Percentiles rank a stretch among this genome's conserved stretches.
phyloP scores from a whole-genome alignment of 768 basidiomycete genomes.

The Lentinula sp. region DNA sequence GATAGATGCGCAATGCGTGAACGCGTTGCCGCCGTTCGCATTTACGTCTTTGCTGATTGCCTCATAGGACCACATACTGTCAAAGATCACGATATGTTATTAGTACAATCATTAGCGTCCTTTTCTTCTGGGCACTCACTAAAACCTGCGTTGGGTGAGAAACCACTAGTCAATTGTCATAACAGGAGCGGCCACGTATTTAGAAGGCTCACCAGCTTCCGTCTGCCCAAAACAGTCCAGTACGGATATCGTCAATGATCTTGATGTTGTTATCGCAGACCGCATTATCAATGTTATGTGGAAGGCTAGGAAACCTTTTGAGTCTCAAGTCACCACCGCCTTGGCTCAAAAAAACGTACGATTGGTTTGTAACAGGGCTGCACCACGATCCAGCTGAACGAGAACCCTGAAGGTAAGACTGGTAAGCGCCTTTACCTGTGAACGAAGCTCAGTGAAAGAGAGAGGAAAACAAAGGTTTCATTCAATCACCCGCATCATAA shows the following conservation, averaged over 20 bases:
- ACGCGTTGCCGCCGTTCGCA: slow-evolving; percentile 18
- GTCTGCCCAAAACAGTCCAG: slow-evolving; percentile 11
- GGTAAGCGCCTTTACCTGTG: slow-evolving; percentile 5
- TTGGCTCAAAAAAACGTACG: slow-evolving; percentile 8
- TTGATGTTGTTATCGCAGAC: slow-evolving; percentile 17
- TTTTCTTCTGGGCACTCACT: neutral
- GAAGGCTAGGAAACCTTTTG: slow-evolving; percentile 12
- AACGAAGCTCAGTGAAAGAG: neutral
- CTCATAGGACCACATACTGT: slow-evolving; percentile 16
- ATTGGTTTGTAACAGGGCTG: slow-evolving; percentile 15
- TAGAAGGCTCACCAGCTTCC: slow-evolving; percentile 14
- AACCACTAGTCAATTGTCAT: neutral
- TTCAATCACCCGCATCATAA: slow-evolving; percentile 9
- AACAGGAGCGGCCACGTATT: neutral
- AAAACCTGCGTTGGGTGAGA: neutral
- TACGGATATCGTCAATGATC: slow-evolving; percentile 14
- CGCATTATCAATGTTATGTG: slow-evolving; percentile 13
- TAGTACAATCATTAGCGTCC: neutral
- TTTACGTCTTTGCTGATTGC: slow-evolving; percentile 12
- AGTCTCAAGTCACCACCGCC: neutral
- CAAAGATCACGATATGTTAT: neutral
- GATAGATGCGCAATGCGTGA: slow-evolving; percentile 17
- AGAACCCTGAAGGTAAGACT: slow-evolving; percentile 1
- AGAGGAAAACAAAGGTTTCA: neutral
- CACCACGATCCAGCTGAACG: slow-evolving; percentile 9